Evolutionary conservation across 2,329 filamentous ascomycete genomes (phyloP), one percentile per base, ranked within the genome.

Genomic region (Trichophaea hybrida): DNA sequence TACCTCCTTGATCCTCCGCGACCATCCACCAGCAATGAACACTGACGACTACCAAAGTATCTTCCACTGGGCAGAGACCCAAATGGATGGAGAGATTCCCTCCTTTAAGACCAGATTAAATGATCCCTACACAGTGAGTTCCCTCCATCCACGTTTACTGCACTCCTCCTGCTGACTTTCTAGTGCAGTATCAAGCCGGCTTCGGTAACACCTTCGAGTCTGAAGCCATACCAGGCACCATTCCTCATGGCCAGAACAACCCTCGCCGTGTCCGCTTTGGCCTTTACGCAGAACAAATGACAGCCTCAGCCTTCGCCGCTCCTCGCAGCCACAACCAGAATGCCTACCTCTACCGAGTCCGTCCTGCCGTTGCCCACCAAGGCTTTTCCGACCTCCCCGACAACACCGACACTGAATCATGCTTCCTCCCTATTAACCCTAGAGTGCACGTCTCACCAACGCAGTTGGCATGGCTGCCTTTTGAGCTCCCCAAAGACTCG

Each of bases 21-120:
- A 13, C 15, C 12, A 54, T 31, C 15, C 51, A 34, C 6, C 32
- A 6, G 31, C n/a, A 31, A 51, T 51, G 48, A 10, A 6, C 5
- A 43, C 53, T n/a, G 53, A 55, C 40, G 74, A 78, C 48, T 78
- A 77, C 63, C 75, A 77, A 57, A 75, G 76, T 55, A 75, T 77
- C 65, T 77, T 78, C 61, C 76, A 78, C 67, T 81, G 79, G 79
- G 79, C 78, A 0, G 78, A 80, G 67, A 80, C 78, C n/a, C 79
- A 81, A 64, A 75, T 80, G 66, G 74, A 81, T 67, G 79, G 75
- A 0, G 67, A 72, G 0, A 75, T 80, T 32, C 78, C 78, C 8
- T 79, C 78, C 0, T 81, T 81, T 64, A 73, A 71, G 2, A 74
- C 72, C 61, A 75, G 74, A 69, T 78, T 70, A 70, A 81, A 78